phyloP scores from a whole-genome alignment of 106 monocot species.

The Dendrobium nobile region DNA sequence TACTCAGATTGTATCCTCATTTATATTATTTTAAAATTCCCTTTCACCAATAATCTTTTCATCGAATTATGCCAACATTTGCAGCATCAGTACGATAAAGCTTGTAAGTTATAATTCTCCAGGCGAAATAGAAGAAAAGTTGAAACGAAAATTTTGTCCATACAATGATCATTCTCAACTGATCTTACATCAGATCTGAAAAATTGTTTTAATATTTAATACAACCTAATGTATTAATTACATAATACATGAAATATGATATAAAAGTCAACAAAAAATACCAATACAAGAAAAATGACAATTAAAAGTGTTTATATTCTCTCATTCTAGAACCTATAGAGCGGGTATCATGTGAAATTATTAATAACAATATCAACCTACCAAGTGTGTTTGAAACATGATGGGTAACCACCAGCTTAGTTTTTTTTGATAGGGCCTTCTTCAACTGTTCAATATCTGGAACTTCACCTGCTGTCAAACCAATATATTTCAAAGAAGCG shows the following conservation, averaged over 20 bases:
- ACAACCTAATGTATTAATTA: background rate
- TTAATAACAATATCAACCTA: conserved; percentile 13
- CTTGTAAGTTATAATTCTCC: background rate
- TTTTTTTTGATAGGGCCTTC: conserved; percentile 60
- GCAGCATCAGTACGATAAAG: background rate
- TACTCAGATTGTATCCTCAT: background rate
- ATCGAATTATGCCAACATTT: background rate
- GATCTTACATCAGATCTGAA: background rate
- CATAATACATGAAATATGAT: background rate
- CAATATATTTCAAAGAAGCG: conserved; percentile 77
- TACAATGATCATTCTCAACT: background rate
- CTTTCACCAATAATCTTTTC: background rate
- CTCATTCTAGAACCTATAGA: background rate
- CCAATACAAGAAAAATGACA: background rate
- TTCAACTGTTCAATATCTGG: conserved; percentile 71
- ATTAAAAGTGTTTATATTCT: background rate
- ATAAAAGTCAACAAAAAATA: background rate
- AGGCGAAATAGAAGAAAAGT: background rate
- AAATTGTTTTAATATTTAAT: background rate
- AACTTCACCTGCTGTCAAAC: conserved; percentile 62
- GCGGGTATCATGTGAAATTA: background rate
- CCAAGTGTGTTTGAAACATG: conserved; percentile 91
- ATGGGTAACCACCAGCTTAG: conserved; percentile 85
- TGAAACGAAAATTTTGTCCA: background rate
- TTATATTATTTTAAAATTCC: background rate